phyloP scores from a whole-genome alignment of 2,329 filamentous ascomycete genomes.

The Elsinoe arachidis region DNA sequence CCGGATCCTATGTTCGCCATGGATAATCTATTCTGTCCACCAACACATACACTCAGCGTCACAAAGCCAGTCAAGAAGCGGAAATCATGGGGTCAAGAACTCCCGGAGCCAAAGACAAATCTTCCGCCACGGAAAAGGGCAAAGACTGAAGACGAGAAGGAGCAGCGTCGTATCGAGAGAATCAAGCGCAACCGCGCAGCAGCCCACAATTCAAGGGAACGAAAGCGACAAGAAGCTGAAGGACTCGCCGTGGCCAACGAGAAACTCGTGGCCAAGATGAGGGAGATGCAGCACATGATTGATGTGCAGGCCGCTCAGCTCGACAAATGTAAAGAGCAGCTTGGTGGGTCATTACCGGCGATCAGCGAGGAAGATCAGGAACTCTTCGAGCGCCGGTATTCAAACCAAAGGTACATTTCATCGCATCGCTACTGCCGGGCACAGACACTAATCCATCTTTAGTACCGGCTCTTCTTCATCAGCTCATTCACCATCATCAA shows the following conservation, averaged over 20 bases:
- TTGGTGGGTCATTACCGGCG: constrained; percentile 15
- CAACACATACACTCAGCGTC: constrained; percentile 10
- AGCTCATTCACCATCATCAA: constrained; percentile 16
- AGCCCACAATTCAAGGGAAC: constrained; percentile 91
- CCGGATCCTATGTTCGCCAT: constrained; percentile 13
- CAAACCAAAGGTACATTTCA: constrained; percentile 16
- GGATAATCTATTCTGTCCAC: constrained; percentile 3
- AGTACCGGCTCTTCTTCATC: neutral
- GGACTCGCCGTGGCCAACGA: constrained; percentile 50
- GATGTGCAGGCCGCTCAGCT: constrained; percentile 15
- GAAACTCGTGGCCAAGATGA: neutral
- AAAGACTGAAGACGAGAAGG: constrained; percentile 98
- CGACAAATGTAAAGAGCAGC: constrained; percentile 16
- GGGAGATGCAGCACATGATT: constrained; percentile 14
- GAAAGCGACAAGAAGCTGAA: constrained; percentile 85
- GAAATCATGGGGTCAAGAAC: constrained; percentile 97
- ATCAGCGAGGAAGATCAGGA: constrained; percentile 15
- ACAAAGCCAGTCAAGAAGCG: constrained; percentile 74
- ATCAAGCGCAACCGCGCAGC: constrained; percentile 93
- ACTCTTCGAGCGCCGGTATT: constrained; percentile 13
- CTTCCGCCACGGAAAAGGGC: constrained; percentile 92
- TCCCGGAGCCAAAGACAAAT: constrained; percentile 93
- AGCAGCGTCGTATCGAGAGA: constrained; percentile 92
- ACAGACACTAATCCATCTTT: neutral
- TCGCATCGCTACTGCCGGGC: neutral